phyloP scores from a whole-genome alignment of 1,284 basidiomycete genomes.

The Trametes polyzona region DNA sequence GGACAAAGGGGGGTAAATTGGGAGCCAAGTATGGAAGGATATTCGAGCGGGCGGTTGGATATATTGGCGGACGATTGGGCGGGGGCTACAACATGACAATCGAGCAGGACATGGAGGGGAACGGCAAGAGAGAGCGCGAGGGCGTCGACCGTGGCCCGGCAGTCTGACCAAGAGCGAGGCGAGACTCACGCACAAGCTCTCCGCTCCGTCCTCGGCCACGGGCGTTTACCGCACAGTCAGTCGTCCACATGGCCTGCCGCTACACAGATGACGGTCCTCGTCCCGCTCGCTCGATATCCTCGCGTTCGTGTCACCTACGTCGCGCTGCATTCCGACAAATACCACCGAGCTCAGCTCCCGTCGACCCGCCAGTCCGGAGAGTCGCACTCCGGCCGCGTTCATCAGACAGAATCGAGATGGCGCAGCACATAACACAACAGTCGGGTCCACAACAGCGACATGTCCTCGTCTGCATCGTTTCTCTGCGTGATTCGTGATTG shows the following conservation, averaged over 20 bases:
- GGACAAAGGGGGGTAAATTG: conserved; percentile 14
- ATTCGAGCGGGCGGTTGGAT: neutral
- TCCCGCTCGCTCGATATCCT: neutral
- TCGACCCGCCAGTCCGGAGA: neutral
- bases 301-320: neutral
- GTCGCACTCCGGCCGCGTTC: neutral
- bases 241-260: neutral
- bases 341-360: neutral
- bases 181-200: neutral
- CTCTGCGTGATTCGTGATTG: conserved; percentile 15
- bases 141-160: neutral
- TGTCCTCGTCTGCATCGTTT: conserved; percentile 14
- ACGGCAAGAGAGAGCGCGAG: neutral
- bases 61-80: neutral
- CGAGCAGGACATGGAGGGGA: conserved; percentile 7
- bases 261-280: neutral
- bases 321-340: neutral
- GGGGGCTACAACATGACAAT: conserved; percentile 19
- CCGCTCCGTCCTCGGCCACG: neutral
- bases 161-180: neutral
- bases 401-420: neutral
- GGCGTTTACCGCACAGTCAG: neutral
- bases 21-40: conserved; percentile 1
- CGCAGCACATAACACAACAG: neutral
- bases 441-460: neutral